These are phyloP conservation scores for Sesbania bispinosa DNA, from an alignment of 306 rosid species.

Conservation along the genomic window DNA sequence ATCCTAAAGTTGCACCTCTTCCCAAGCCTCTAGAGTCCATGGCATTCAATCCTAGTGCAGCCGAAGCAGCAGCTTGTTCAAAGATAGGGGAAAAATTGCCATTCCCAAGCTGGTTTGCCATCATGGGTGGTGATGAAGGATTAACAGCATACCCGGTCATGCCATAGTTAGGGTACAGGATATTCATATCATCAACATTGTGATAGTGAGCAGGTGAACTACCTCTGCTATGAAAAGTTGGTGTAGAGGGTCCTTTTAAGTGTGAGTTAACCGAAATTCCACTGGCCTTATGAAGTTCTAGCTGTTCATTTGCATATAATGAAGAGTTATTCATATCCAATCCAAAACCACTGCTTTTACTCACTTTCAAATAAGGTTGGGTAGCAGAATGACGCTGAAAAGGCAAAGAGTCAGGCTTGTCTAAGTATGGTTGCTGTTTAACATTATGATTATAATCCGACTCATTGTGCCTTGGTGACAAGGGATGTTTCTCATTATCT, in stretches of 20 bases:
- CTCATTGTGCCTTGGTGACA: conserved; percentile 46
- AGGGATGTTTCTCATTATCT: conserved; percentile 53
- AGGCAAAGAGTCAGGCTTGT: conserved; percentile 58
- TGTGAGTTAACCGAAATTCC: conserved; percentile 46
- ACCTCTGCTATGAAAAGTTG: conserved; percentile 58
- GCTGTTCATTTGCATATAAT: conserved; percentile 42
- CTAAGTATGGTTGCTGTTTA: conserved; percentile 50
- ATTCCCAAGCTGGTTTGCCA: conserved; percentile 62
- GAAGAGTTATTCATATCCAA: conserved; percentile 42
- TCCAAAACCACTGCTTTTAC: conserved; percentile 46
- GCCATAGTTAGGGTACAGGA: conserved; percentile 57
- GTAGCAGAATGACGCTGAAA: conserved; percentile 33
- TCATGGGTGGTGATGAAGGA: conserved; percentile 69
- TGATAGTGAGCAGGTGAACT: conserved; percentile 58
- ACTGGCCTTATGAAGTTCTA: conserved; percentile 47
- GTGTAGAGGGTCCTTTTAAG: conserved; percentile 57
- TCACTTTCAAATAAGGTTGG: conserved; percentile 45
- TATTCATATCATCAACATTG: conserved; percentile 54
- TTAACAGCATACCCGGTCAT: conserved; percentile 61
- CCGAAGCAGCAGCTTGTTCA: conserved; percentile 61
- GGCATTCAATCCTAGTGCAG: conserved; percentile 51
- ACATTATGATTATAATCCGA: conserved; percentile 29
- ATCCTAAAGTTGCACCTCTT: conserved; percentile 59
- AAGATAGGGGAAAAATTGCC: conserved; percentile 68
- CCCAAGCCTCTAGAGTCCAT: conserved; percentile 67